Evolutionary conservation across 1,284 basidiomycete genomes (phyloP).

Genomic region (Rhodotorula glutinis): DNA sequence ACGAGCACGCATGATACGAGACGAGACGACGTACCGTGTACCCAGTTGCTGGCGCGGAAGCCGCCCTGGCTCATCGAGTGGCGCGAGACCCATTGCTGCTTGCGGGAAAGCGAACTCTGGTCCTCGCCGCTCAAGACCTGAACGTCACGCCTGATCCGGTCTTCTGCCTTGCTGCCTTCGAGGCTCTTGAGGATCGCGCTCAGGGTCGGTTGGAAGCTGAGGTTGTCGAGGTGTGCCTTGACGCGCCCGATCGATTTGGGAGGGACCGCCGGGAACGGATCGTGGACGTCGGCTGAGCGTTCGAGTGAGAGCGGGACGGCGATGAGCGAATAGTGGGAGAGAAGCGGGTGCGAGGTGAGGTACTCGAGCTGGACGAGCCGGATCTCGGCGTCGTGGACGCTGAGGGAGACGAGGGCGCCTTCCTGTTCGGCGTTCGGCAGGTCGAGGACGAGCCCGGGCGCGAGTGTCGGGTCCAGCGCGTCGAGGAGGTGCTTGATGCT

Average conservation of each 20-base stretch:
- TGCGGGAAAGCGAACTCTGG: conserved; percentile 1
- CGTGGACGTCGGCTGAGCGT: neutral
- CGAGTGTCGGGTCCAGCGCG: neutral
- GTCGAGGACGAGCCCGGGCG: neutral
- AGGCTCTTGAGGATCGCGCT: conserved; percentile 13
- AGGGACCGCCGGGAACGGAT: conserved; percentile 15
- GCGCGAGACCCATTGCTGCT: conserved; percentile 26
- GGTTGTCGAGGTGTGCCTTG: conserved; percentile 7
- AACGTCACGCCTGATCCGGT: conserved; percentile 32
- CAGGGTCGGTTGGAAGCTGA: conserved; percentile 27
- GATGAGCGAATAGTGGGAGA: conserved; percentile 9
- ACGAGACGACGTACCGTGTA: conserved; percentile 7
- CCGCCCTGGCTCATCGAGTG: conserved; percentile 37
- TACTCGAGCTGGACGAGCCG: conserved; percentile 10
- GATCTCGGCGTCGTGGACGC: neutral
- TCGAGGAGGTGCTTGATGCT: neutral
- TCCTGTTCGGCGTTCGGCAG: neutral
- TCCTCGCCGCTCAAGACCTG: conserved; percentile 30
- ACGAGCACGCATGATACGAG: neutral
- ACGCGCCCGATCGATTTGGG: conserved; percentile 15
- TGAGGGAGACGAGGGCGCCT: conserved; percentile 14
- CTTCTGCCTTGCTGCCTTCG: conserved; percentile 1
- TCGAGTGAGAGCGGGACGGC: neutral
- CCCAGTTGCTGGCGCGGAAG: conserved; percentile 22
- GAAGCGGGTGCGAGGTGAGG: conserved; percentile 19